These are phyloP conservation scores for Teunomyces gatunensis DNA, from an alignment of 805 yeast species.

Conservation along the genomic window DNA sequence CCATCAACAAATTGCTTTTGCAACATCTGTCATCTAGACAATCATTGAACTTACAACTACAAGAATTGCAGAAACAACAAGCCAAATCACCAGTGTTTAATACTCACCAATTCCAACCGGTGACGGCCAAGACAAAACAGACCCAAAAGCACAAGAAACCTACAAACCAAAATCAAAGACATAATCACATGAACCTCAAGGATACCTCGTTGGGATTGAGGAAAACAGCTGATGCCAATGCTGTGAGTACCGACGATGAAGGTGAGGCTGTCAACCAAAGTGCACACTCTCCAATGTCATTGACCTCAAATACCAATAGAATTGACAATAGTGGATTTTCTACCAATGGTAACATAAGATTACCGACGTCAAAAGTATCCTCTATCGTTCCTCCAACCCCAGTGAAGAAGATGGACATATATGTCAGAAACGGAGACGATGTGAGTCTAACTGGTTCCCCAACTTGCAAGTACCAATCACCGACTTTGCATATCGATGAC, in stretches of 20 bases:
- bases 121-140: neutral
- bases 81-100: constrained; percentile 6
- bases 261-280: constrained; percentile 7
- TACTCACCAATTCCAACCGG: constrained; percentile 1
- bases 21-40: constrained; percentile 38
- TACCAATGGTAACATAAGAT: constrained; percentile 46
- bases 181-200: constrained; percentile 37
- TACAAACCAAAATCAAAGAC: constrained; percentile 17
- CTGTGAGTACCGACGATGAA: constrained; percentile 3
- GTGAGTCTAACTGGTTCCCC: constrained; percentile 11
- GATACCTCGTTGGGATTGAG: constrained; percentile 41
- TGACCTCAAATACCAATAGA: neutral
- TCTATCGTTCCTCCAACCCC: constrained; percentile 66
- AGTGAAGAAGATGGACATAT: constrained; percentile 54
- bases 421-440: constrained; percentile 13
- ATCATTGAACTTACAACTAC: constrained; percentile 29
- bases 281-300: constrained; percentile 2
- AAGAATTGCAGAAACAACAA: constrained; percentile 19
- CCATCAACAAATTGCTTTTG: constrained; percentile 35
- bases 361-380: constrained; percentile 48
- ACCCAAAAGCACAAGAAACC: constrained; percentile 6
- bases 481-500: neutral
- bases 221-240: constrained; percentile 18
- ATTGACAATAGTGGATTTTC: constrained; percentile 39
- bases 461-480: constrained; percentile 5